A percentile compares a stretch with the other conserved stretches of the same genome.
These are phyloP conservation scores for Conticribra weissflogii DNA, from an alignment of 108 stramenopile genomes.

Conservation along the genomic window DNA sequence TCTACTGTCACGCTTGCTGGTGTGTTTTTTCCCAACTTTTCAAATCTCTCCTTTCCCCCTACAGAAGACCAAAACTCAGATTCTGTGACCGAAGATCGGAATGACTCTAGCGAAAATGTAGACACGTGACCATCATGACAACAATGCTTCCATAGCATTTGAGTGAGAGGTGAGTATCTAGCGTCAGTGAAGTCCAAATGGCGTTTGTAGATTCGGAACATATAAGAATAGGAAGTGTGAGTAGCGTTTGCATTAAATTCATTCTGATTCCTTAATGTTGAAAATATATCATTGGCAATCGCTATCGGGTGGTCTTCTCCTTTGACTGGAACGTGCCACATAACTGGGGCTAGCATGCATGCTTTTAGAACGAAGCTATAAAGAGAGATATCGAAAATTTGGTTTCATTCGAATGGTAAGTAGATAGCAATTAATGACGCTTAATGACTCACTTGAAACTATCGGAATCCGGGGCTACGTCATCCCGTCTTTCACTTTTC, in stretches of 20 bases:
- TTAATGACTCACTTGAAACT: conserved; percentile 8
- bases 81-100: conserved; percentile 34
- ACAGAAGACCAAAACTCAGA: conserved; percentile 30
- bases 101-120: conserved; percentile 37
- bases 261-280: conserved; percentile 25
- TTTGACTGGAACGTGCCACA: conserved; percentile 16
- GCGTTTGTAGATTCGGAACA: conserved; percentile 39
- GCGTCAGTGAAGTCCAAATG: conserved; percentile 39
- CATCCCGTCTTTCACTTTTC: conserved; percentile 20
- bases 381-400: too few relatives aligned
- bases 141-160: conserved; percentile 34
- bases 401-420: too few relatives aligned
- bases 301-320: conserved; percentile 23
- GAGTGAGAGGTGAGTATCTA: conserved; percentile 31
- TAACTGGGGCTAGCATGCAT: conserved; percentile 28
- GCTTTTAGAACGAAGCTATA: conserved; percentile 42
- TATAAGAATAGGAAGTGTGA: conserved; percentile 46
- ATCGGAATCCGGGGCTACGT: conserved; percentile 39
- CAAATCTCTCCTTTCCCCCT: conserved; percentile 28
- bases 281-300: conserved; percentile 40
- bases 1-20: conserved; percentile 18
- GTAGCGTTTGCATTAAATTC: conserved; percentile 33
- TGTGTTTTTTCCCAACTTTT: conserved; percentile 11
- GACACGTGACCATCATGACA: conserved; percentile 41
- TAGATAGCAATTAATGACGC: too few relatives aligned